These are phyloP conservation scores for Globisporangium megalacanthum DNA, from an alignment of 352 stramenopile species.

Conservation along the genomic window DNA sequence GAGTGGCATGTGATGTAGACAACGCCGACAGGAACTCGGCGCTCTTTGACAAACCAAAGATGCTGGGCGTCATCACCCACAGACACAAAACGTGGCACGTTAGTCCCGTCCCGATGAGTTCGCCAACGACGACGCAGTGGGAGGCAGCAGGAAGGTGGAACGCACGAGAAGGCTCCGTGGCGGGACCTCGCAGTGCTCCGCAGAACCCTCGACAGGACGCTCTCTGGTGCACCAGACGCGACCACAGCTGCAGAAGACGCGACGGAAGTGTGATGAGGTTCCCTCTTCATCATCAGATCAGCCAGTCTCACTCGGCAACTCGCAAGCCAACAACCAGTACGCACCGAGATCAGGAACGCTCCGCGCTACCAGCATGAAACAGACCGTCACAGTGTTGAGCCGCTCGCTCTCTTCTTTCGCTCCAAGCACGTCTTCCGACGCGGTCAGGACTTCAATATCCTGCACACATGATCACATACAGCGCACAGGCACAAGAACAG, in stretches of 20 bases:
- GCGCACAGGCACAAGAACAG: neutral
- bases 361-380: constrained; percentile 54
- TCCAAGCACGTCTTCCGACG: constrained; percentile 18
- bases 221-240: constrained; percentile 9
- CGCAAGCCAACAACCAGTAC: constrained; percentile 1
- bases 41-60: constrained; percentile 38
- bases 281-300: neutral
- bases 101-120: neutral
- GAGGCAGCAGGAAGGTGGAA: constrained; percentile 2
- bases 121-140: neutral
- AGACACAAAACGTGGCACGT: neutral
- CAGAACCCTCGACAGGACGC: constrained; percentile 27
- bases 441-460: constrained; percentile 46
- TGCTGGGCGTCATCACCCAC: constrained; percentile 1
- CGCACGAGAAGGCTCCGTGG: constrained; percentile 39
- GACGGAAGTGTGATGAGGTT: constrained; percentile 2
- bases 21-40: constrained; percentile 33
- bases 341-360: constrained; percentile 40
- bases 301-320: neutral
- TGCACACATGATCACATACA: constrained; percentile 10
- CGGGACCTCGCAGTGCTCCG: constrained; percentile 19
- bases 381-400: constrained; percentile 34
- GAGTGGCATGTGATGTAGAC: constrained; percentile 14
- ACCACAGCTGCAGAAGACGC: constrained; percentile 10
- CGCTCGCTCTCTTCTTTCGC: constrained; percentile 20